Conservation (phyloP, 192 early-diverging fungal genomes). For the Mortierella antarctica region DNA sequence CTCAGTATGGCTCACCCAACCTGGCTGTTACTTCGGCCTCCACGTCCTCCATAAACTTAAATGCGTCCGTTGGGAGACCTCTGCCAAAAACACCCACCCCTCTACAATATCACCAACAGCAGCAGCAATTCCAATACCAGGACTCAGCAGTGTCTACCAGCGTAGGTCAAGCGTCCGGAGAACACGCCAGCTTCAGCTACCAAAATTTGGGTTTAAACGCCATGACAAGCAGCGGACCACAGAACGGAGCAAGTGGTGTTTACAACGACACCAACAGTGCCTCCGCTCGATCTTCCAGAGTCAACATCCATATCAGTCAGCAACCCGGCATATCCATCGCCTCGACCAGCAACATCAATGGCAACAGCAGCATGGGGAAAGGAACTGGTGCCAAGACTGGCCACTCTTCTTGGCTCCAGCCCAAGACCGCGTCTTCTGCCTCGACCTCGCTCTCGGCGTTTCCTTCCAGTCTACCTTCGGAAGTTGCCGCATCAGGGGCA, state of each 20-base stretch:
- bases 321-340: neutral
- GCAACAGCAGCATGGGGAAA: neutral
- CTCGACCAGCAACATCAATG: slow-evolving; percentile 4
- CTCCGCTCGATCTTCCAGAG: slow-evolving; percentile 2
- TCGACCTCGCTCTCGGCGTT: slow-evolving; percentile 1
- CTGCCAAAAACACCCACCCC: slow-evolving; percentile 13
- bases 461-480: neutral
- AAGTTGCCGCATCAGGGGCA: neutral
- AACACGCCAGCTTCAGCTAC: neutral
- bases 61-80: slow-evolving; percentile 11
- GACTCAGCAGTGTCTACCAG: neutral
- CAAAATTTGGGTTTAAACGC: neutral
- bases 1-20: neutral
- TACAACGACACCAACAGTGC: neutral
- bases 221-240: slow-evolving; percentile 9
- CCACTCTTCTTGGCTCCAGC: slow-evolving; percentile 8
- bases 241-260: neutral
- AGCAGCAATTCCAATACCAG: neutral
- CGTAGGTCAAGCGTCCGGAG: neutral
- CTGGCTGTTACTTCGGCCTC: neutral
- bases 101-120: slow-evolving; percentile 6
- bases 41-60: neutral
- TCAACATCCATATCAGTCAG: slow-evolving; percentile 22
- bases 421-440: slow-evolving; percentile 1
- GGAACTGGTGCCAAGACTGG: neutral